Evolutionary conservation across 208 protist species (phyloP).

Genomic region (Leishmania guyanensis): DNA sequence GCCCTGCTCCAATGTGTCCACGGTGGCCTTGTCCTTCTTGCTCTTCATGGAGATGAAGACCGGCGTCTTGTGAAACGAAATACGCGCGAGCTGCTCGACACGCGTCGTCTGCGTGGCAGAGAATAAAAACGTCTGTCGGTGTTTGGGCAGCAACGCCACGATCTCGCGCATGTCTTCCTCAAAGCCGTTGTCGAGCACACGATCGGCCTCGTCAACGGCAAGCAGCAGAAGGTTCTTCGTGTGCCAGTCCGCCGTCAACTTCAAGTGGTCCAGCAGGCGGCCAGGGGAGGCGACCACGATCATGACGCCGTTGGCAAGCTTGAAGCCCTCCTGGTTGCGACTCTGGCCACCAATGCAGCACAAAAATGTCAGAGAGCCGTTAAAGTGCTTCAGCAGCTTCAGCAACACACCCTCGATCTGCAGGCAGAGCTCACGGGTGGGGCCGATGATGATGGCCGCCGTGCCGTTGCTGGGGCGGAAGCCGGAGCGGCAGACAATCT

Average conservation of each 20-base stretch:
- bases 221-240: constrained; percentile 97
- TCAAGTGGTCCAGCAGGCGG: constrained; percentile 98
- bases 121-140: constrained; percentile 98
- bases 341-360: constrained; percentile 93
- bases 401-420: constrained; percentile 98
- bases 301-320: constrained; percentile 88
- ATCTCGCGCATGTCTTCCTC: constrained; percentile 99
- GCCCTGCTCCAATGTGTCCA: constrained; percentile 96
- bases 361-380: constrained; percentile 88
- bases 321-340: constrained; percentile 88
- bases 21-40: constrained; percentile 91
- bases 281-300: constrained; percentile 92
- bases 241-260: constrained; percentile 97
- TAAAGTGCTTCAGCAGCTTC: constrained; percentile 93
- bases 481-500: constrained; percentile 95
- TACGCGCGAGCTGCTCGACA: constrained; percentile 95
- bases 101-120: constrained; percentile 99
- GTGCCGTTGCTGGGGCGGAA: constrained; percentile 97
- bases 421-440: constrained; percentile 98
- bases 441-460: constrained; percentile 97
- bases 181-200: constrained; percentile 98
- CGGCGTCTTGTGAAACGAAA: constrained; percentile 94
- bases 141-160: constrained; percentile 96
- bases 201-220: constrained; percentile 99
- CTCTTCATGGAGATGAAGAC: constrained; percentile 97